Evolutionary conservation across 805 yeast genomes (phyloP).

Genomic region (Metschnikowia vanudenii): DNA sequence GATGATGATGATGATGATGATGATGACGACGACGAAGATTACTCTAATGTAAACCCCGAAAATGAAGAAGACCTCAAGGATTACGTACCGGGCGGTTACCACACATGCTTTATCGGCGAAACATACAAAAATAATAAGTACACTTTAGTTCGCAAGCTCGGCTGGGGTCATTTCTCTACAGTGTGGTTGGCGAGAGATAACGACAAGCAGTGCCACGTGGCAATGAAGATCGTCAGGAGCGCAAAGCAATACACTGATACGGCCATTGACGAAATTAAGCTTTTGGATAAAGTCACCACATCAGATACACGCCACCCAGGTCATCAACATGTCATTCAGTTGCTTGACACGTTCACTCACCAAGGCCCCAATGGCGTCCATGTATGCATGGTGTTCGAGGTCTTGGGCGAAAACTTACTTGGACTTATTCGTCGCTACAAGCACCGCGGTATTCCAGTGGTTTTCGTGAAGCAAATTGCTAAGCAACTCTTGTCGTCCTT

Average conservation of each 20-base stretch:
- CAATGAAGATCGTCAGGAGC: conserved; percentile 60
- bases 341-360: conserved; percentile 56
- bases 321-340: conserved; percentile 48
- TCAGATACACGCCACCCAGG: conserved; percentile 44
- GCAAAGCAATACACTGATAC: conserved; percentile 55
- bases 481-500: conserved; percentile 58
- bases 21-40: conserved; percentile 24
- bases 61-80: conserved; percentile 53
- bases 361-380: conserved; percentile 64
- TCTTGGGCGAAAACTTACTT: conserved; percentile 58
- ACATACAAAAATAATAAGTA: conserved; percentile 41
- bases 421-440: conserved; percentile 50
- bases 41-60: conserved; percentile 21
- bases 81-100: conserved; percentile 62
- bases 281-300: conserved; percentile 65
- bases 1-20: conserved; percentile 22
- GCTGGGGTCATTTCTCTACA: conserved; percentile 73
- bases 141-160: conserved; percentile 52
- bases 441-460: conserved; percentile 44
- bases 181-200: conserved; percentile 64
- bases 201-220: conserved; percentile 58
- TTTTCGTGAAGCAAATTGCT: conserved; percentile 53
- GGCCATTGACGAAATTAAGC: conserved; percentile 64
- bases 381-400: conserved; percentile 66
- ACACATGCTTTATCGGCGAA: conserved; percentile 59